These are phyloP conservation scores for Boletus sp. DNA, from an alignment of 1,284 basidiomycete species.

Conservation along the genomic window DNA sequence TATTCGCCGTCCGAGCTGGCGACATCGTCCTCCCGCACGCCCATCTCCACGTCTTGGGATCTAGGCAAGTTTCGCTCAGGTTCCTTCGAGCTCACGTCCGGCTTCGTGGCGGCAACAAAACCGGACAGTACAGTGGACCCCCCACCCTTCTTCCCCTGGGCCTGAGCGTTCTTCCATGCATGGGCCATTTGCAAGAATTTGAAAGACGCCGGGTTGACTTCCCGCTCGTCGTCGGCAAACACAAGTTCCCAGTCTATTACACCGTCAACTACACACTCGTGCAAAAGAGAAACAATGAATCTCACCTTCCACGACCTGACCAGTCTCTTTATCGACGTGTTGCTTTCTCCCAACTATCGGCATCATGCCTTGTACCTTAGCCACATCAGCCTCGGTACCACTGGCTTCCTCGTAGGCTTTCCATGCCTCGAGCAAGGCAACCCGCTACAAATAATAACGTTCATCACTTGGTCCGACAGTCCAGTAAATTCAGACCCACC, in stretches of 20 bases:
- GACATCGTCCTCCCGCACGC: constrained; percentile 34
- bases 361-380: constrained; percentile 84
- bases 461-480: not conserved
- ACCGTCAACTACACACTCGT: constrained; percentile 1
- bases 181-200: constrained; percentile 93
- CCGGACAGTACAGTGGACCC: constrained; percentile 38
- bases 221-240: constrained; percentile 91
- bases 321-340: constrained; percentile 77
- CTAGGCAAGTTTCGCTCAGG: constrained; percentile 6
- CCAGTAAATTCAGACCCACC: constrained; percentile 42
- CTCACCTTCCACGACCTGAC: constrained; percentile 82
- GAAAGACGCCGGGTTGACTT: constrained; percentile 88
- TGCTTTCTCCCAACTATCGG: constrained; percentile 87
- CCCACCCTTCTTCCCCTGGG: constrained; percentile 28
- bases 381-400: constrained; percentile 65
- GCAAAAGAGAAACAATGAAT: constrained; percentile 1
- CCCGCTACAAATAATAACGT: constrained; percentile 51
- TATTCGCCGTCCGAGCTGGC: constrained; percentile 42
- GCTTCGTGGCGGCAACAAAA: constrained; percentile 40
- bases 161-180: constrained; percentile 70
- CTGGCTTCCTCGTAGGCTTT: constrained; percentile 83
- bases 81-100: constrained; percentile 16
- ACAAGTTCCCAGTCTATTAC: constrained; percentile 85
- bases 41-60: constrained; percentile 18
- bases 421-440: constrained; percentile 89